Evolutionary conservation across 2,329 filamentous ascomycete species (phyloP).

Genomic region (Colletotrichum eleusines): DNA sequence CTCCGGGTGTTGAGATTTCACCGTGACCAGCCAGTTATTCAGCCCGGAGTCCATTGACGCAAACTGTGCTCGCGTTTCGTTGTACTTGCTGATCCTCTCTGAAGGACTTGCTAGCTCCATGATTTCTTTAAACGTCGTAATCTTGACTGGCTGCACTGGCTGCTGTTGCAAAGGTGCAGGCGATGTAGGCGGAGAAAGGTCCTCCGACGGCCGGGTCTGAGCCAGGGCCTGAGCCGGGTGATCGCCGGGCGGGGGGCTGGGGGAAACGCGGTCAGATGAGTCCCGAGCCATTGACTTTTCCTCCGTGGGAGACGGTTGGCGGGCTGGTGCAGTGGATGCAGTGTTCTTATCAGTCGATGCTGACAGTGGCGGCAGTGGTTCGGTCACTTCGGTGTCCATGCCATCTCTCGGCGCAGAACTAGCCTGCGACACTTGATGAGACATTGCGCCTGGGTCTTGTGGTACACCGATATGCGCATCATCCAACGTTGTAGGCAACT

Average conservation of each 20-base stretch:
- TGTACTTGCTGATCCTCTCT: constrained; percentile 80
- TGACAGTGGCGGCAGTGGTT: constrained; percentile 60
- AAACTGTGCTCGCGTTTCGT: constrained; percentile 78
- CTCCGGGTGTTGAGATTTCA: constrained; percentile 62
- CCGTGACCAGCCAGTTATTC: constrained; percentile 64
- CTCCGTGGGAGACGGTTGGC: constrained; percentile 56
- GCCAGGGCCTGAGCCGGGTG: constrained; percentile 49
- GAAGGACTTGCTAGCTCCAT: constrained; percentile 72
- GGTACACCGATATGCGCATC: constrained; percentile 20
- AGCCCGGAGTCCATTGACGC: constrained; percentile 81
- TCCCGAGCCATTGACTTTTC: constrained; percentile 57
- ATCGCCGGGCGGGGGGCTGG: constrained; percentile 54
- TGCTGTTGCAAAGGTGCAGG: constrained; percentile 41
- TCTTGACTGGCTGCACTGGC: constrained; percentile 48
- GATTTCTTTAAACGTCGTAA: constrained; percentile 81
- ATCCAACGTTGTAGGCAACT: constrained; percentile 5
- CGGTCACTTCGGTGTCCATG: constrained; percentile 47
- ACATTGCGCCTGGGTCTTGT: constrained; percentile 41
- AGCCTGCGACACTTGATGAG: constrained; percentile 54
- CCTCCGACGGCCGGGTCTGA: constrained; percentile 13
- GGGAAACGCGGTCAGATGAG: constrained; percentile 51
- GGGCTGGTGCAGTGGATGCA: constrained; percentile 44
- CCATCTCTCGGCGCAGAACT: constrained; percentile 50
- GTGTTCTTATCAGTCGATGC: constrained; percentile 49
- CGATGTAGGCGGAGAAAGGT: constrained; percentile 39